Evolutionary conservation across 371 early-diverging fungal species (phyloP).

Genomic region (Circinella minor): DNA sequence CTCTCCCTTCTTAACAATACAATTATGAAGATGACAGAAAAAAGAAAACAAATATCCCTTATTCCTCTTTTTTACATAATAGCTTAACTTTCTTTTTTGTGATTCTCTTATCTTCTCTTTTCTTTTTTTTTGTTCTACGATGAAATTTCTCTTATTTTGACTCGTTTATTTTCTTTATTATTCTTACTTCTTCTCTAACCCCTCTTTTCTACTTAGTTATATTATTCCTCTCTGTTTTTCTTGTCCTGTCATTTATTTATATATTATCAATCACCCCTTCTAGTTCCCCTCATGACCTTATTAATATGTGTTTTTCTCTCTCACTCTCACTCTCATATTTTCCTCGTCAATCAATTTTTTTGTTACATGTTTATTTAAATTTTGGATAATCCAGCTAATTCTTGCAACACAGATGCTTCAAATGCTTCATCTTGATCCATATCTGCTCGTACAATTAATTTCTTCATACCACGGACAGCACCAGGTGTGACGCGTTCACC

Average conservation of each 20-base stretch:
- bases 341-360: background rate
- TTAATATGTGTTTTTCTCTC: constrained; percentile 2
- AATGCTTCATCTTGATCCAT: constrained; percentile 28
- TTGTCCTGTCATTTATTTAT: constrained; percentile 8
- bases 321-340: background rate
- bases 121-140: too few relatives aligned
- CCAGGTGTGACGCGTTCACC: constrained; percentile 29
- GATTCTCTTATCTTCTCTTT: too few relatives aligned
- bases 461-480: constrained; percentile 57
- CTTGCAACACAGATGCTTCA: constrained; percentile 40
- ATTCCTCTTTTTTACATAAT: background rate
- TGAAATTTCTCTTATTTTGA: background rate
- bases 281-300: background rate
- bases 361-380: constrained; percentile 7
- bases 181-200: background rate
- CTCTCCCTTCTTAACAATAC: too few relatives aligned
- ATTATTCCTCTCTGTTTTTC: background rate
- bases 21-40: background rate
- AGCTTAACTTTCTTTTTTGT: background rate
- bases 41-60: background rate
- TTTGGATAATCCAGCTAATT: constrained; percentile 23
- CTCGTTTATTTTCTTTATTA: background rate
- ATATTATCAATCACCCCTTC: constrained; percentile 6
- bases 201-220: background rate
- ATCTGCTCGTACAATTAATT: constrained; percentile 32